Base-by-base conservation (phyloP, 306 rosid genomes). In the Bauhinia variegata region DNA sequence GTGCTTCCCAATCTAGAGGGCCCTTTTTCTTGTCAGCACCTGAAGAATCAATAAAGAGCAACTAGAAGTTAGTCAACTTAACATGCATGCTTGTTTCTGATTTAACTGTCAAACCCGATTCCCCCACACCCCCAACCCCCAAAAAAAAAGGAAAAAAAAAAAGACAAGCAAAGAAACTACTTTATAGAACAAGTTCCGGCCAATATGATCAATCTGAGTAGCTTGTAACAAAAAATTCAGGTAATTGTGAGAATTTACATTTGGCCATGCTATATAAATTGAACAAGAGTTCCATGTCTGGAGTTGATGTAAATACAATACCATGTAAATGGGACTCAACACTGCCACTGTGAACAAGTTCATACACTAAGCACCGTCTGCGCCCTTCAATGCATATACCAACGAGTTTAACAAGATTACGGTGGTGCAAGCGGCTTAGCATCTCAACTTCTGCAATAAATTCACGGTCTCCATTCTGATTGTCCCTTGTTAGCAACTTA, bases 271-370 rank as follows among this genome's bases (percentile, higher is more conserved):
- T 47, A 32, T 70, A 37, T 58, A 59, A n/a, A 53, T 66, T 54
- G 58, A 65, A 54, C 19, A 66, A 8, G 11, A 9, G 57, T 15
- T 23, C 48, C 72, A 79, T 65, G 32, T 33, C 23, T 33, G 58
- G 41, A 54, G 69, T 65, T 17, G 4, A 58, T 32, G 55, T 63
- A 74, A 63, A 75, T 33, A 72, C 37, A 67, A 46, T 82, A 89
- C 98, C 96, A 49, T 92, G 98, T 85, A 92, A 89, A 84, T 92
- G 98, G 74, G 98, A 92, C 81, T 89, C 98, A 38, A 92, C 96
- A 67, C 96, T 89, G 79, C 98, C 98, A 75, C 86, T 92, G 84
- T 39, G 91, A 63, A 92, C 82, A 70, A 92, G 84, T 84, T 92
- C 98, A 78, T 86, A 92, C 39, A 92, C 93, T 84, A 92, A 81